Evolutionary conservation across 345 rosid species (phyloP).

Genomic region (Lepidium aucheri): DNA sequence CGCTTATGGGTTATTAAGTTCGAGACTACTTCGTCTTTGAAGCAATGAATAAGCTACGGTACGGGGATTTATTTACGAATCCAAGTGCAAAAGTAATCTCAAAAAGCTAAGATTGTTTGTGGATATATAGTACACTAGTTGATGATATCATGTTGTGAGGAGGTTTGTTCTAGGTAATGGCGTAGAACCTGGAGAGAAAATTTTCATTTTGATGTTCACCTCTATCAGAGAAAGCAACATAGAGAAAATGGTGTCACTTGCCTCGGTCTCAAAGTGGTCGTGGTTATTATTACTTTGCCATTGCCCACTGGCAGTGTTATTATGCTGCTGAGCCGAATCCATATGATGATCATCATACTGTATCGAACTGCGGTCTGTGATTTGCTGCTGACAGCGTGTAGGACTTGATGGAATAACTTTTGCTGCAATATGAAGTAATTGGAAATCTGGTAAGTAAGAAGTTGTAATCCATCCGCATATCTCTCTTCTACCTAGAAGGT

Average conservation of each 20-base stretch:
- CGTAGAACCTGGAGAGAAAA: conserved; percentile 14
- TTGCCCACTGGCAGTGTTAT: conserved; percentile 28
- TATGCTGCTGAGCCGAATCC: conserved; percentile 28
- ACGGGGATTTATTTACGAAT: background rate
- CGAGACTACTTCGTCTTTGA: background rate
- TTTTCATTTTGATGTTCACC: background rate
- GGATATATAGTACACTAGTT: conserved; percentile 21
- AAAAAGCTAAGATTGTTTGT: conserved; percentile 9
- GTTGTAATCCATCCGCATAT: background rate
- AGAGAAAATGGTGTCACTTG: conserved; percentile 26
- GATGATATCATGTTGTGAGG: conserved; percentile 29
- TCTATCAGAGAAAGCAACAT: conserved; percentile 4
- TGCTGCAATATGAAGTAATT: conserved; percentile 13
- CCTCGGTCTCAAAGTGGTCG: conserved; percentile 31
- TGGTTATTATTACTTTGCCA: conserved; percentile 26
- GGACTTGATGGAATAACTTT: conserved; percentile 29
- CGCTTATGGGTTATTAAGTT: background rate
- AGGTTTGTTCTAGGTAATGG: conserved; percentile 15
- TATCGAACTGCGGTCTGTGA: conserved; percentile 23
- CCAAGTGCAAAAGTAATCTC: background rate
- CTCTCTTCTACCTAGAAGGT: background rate
- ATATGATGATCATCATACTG: conserved; percentile 14
- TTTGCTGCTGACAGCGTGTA: conserved; percentile 20
- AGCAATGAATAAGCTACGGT: background rate
- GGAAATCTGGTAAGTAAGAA: background rate